Percentiles rank a stretch among this genome's conserved stretches.
phyloP scores from a whole-genome alignment of 2,329 filamentous ascomycete genomes.

The Sclerotinia trifoliorum region DNA sequence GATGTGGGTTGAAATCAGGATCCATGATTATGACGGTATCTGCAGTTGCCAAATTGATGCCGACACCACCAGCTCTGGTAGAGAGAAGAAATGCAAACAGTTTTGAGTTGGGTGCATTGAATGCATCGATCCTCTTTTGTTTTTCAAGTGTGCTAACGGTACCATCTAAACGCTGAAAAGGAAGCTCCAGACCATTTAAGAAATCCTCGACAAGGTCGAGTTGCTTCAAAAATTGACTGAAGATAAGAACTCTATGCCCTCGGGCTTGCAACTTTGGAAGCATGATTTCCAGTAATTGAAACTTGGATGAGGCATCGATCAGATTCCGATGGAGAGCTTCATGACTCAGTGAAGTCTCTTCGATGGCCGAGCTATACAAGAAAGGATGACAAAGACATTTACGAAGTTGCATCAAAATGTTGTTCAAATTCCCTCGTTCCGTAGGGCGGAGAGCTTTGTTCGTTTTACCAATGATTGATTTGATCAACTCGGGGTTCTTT shows the following conservation, averaged over 20 bases:
- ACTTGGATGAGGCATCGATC: slow-evolving; percentile 86
- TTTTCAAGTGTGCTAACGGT: slow-evolving; percentile 77
- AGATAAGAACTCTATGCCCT: slow-evolving; percentile 88
- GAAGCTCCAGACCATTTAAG: slow-evolving; percentile 68
- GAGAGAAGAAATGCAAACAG: slow-evolving; percentile 91
- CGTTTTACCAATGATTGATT: slow-evolving; percentile 73
- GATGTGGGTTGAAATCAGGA: slow-evolving; percentile 63
- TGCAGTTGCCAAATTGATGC: slow-evolving; percentile 94
- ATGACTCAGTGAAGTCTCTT: slow-evolving; percentile 69
- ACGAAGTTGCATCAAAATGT: slow-evolving; percentile 91
- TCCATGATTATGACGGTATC: slow-evolving; percentile 93
- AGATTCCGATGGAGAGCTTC: slow-evolving; percentile 72
- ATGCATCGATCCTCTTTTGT: slow-evolving; percentile 90
- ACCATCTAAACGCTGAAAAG: slow-evolving; percentile 84
- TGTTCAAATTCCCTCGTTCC: slow-evolving; percentile 81
- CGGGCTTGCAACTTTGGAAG: slow-evolving; percentile 81
- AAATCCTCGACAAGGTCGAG: slow-evolving; percentile 93
- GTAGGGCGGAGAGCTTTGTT: slow-evolving; percentile 58
- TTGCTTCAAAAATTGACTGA: slow-evolving; percentile 91
- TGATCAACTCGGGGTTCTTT: slow-evolving; percentile 86
- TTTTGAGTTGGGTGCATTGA: slow-evolving; percentile 78
- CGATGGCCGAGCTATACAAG: slow-evolving; percentile 85
- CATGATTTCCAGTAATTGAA: slow-evolving; percentile 79
- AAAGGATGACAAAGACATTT: slow-evolving; percentile 97
- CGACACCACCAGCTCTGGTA: slow-evolving; percentile 91